Conservation (phyloP, 108 stramenopile genomes). For the Cyclotella atomus region DNA sequence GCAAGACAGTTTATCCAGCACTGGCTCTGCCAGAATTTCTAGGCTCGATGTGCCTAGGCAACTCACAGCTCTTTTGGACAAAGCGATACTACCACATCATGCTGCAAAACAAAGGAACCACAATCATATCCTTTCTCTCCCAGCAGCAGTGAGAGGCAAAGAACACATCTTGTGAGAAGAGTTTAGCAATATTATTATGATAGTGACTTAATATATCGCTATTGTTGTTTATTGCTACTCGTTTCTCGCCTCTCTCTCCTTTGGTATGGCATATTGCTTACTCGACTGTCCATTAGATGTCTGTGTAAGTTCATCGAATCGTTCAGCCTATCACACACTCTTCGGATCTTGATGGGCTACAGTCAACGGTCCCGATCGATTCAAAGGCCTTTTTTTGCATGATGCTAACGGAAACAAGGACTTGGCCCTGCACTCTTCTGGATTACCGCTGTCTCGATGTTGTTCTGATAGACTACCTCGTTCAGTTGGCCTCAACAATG, state of each 20-base stretch:
- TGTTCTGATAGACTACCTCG: too few species aligned
- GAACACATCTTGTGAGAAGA: background rate
- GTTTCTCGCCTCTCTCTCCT: background rate
- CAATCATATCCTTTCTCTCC: background rate
- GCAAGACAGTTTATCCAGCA: too few species aligned
- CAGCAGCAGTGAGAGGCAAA: background rate
- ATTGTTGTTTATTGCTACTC: slow-evolving; percentile 20
- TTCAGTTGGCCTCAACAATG: too few species aligned
- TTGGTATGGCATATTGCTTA: background rate
- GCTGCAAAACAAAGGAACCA: background rate
- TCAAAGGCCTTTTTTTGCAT: too few species aligned
- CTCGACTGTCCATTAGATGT: background rate
- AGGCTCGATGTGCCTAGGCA: too few species aligned
- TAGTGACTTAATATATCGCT: slow-evolving; percentile 27
- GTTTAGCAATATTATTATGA: slow-evolving; percentile 16
- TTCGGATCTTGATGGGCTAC: too few species aligned
- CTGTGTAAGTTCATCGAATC: slow-evolving; percentile 9
- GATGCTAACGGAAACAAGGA: too few species aligned
- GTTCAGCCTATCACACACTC: background rate
- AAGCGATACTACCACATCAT: background rate
- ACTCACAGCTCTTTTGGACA: background rate
- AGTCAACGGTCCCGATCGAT: too few species aligned
- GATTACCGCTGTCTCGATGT: too few species aligned
- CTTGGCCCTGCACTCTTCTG: too few species aligned
- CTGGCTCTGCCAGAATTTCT: too few species aligned